These are phyloP conservation scores for Jacaranda mimosifolia DNA, from an alignment of 257 asterid genomes.

Conservation along the genomic window DNA sequence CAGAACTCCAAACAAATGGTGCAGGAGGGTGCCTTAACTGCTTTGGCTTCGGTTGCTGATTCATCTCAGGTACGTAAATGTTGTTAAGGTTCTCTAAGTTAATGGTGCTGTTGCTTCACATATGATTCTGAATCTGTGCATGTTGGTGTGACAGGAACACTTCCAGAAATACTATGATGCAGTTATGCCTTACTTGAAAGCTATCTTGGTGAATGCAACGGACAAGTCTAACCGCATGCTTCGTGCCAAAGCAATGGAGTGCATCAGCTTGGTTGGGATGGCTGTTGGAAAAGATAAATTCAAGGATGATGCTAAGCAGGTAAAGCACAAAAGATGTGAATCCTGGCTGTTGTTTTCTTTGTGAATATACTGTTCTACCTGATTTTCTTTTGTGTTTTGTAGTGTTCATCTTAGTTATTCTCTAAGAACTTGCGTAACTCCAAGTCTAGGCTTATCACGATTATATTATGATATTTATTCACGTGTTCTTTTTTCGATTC, in stretches of 20 bases:
- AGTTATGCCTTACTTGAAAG: slow-evolving; percentile 91
- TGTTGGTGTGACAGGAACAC: slow-evolving; percentile 62
- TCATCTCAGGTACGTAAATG: slow-evolving; percentile 68
- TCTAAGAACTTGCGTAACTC: neutral
- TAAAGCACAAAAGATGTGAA: slow-evolving; percentile 27
- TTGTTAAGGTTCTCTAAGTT: slow-evolving; percentile 11
- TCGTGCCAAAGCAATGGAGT: slow-evolving; percentile 98
- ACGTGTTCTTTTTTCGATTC: slow-evolving; percentile 10
- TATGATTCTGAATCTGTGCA: slow-evolving; percentile 23
- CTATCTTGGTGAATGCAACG: slow-evolving; percentile 81
- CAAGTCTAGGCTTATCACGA: neutral
- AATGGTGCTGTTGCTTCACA: slow-evolving; percentile 18
- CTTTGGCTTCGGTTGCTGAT: slow-evolving; percentile 86
- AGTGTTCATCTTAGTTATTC: neutral
- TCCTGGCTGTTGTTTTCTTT: neutral
- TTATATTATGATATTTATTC: slow-evolving; percentile 7
- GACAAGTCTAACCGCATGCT: slow-evolving; percentile 86
- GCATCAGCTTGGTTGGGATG: slow-evolving; percentile 97
- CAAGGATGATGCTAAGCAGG: slow-evolving; percentile 94
- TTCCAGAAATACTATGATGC: slow-evolving; percentile 90
- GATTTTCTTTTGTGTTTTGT: neutral
- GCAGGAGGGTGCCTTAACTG: slow-evolving; percentile 88
- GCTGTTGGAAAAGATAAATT: slow-evolving; percentile 94
- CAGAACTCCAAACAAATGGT: slow-evolving; percentile 90
- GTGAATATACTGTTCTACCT: neutral